Base-by-base conservation (phyloP, 768 basidiomycete species). In the Clavaria fumosa region DNA sequence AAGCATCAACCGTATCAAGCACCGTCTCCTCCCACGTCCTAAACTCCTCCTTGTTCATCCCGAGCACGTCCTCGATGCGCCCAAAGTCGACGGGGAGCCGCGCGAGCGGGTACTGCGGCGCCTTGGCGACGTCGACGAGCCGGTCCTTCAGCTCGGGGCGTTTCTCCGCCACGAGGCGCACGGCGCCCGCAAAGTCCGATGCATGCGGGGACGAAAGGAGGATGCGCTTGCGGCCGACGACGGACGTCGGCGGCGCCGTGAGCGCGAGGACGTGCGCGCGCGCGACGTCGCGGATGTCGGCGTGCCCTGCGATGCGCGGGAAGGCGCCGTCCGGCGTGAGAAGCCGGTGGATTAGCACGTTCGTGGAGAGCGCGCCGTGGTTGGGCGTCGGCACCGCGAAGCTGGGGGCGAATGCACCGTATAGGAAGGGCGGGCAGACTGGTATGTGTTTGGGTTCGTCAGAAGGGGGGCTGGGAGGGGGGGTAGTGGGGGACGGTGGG, bases 361-460 rank as follows among this genome's bases (percentile, higher is more conserved):
- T 49, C 1, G 58, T 56, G 19, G 55, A 54, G 17, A 59, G 28
- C 4, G 47, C 46, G 5, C 23, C 18, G 37, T 43, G 49, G 37
- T 57, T 49, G 5, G 36, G 50, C 11, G 17, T 43, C 7, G 57
- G 43, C 34, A 53, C 38, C 23, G 50, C 44, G 23, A 46, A 51
- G 12, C 48, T 45, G 18, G 49, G 47, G 2, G 59, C 49, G 41
- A 61, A 48, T 17, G 63, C 60, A 1, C 63, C 63, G 40, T 59
- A 60, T 23, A 61, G 44, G 43, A 50, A 60, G 0, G 61, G 53
- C 1, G 62, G 63, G 38, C 56, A 56, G 24, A 66, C 63, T 65
- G 42, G 17, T 4, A 21, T 10, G 9, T 7, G 19, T 9, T 23
- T 15, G 9, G 10, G 10, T n/a, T 36, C 15, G n/a, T 34, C 0